Evolutionary conservation across 768 basidiomycete genomes (phyloP).

Genomic region (Cystobasidium tubakii): DNA sequence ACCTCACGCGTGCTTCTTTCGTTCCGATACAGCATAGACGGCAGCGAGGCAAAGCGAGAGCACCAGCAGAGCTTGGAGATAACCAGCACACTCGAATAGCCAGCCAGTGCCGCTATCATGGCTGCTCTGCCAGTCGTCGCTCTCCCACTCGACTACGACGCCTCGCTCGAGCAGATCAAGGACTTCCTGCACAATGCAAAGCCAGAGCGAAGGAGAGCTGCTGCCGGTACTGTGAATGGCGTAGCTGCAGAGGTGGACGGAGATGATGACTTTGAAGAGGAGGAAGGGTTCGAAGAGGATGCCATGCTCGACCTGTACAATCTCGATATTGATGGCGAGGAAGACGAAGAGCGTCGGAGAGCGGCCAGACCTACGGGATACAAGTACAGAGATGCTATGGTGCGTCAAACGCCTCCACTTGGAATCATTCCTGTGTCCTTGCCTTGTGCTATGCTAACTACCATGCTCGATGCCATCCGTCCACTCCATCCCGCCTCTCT

Average conservation of each 20-base stretch:
- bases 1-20: not conserved
- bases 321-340: conserved; percentile 30
- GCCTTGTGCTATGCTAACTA: not conserved
- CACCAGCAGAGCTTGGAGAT: too few relatives aligned
- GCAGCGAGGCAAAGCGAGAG: too few relatives aligned
- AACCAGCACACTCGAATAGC: too few relatives aligned
- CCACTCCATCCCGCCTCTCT: conserved; percentile 16
- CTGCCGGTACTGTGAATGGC: not conserved
- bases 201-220: not conserved
- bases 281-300: conserved; percentile 36
- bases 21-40: not conserved
- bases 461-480: not conserved
- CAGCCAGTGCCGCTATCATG: conserved; percentile 20
- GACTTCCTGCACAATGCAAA: conserved; percentile 38
- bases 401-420: conserved; percentile 51
- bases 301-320: conserved; percentile 26
- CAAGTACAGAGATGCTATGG: conserved; percentile 80
- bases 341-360: conserved; percentile 16
- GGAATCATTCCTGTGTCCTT: not conserved
- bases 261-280: conserved; percentile 20
- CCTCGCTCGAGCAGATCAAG: conserved; percentile 41
- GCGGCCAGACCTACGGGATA: conserved; percentile 31
- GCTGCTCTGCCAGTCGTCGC: conserved; percentile 42
- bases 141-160: conserved; percentile 43
- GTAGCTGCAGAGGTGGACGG: conserved; percentile 33